Base-by-base conservation (phyloP, 345 rosid genomes). In the Euclidium syriacum region DNA sequence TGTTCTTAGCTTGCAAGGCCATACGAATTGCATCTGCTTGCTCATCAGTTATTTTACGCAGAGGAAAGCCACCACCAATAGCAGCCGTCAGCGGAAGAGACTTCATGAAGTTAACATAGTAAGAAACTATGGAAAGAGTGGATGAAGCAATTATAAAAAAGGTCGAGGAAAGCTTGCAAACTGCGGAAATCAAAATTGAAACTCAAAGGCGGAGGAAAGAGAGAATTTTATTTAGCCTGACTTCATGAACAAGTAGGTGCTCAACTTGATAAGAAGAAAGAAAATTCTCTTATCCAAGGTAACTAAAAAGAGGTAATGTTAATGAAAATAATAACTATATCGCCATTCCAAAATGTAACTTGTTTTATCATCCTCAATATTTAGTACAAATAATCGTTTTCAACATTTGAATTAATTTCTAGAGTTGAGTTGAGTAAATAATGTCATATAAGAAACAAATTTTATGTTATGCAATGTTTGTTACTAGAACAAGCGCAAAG, bases 61-160 rank as follows among this genome's bases (percentile, higher is more conserved):
- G 36, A 46, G 96, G 97, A 17, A 95, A 94, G 52, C 97, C 90
- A 29, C 99, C 99, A 34, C 99, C 99, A 34, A 94, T 90, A 46
- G 96, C 79, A 74, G 99, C 99, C 90, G 88, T 51, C 99, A 94
- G 57, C 61, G 52, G 59, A 95, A 94, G 75, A 6, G 99, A 94
- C 70, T 38, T 84, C n/a, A n/a, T n/a, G 55, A 90, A 87, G 71
- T 79, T 94, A 32, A 79, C 90, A 39, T 90, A 87, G 79, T 97
- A 94, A 76, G 99, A 94, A 76, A 94, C 97, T 55, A 71, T 78
- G 26, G 90, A 79, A 67, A 80, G 97, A 59, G 84, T 90, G 55
- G 97, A 85, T 73, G 90, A 83, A 74, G 88, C 85, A 56, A 83
- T 94, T 49, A 64, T 36, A 79, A 83, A 73, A 76, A 81, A 72